phyloP scores from a whole-genome alignment of 2,329 filamentous ascomycete genomes.

The Ophioceras dolichostomum region DNA sequence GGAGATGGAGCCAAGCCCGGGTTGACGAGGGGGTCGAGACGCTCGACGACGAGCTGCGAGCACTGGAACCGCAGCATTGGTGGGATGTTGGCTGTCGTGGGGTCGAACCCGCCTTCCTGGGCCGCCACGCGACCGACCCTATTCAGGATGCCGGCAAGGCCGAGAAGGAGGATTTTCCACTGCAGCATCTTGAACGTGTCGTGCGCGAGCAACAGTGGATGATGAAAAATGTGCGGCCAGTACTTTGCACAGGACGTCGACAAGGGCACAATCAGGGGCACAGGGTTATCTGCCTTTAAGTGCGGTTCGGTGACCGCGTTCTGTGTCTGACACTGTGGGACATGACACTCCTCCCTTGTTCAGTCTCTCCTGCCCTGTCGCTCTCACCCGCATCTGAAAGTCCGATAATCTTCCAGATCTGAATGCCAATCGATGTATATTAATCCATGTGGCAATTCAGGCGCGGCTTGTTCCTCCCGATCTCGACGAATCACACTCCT shows the following conservation, averaged over 20 bases:
- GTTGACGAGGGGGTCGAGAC: slow-evolving; percentile 1
- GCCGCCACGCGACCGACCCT: slow-evolving; percentile 3
- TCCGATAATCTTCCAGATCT: slow-evolving; percentile 3
- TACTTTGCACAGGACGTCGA: too few relatives aligned
- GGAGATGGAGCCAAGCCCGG: neutral
- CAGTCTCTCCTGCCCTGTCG: neutral
- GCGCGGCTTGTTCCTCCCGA: slow-evolving; percentile 1
- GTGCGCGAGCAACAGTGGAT: too few relatives aligned
- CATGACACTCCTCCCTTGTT: neutral
- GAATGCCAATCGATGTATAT: slow-evolving; percentile 3
- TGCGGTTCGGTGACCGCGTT: neutral
- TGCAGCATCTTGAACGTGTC: slow-evolving; percentile 3
- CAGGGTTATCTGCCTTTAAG: too few relatives aligned
- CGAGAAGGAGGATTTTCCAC: slow-evolving; percentile 3
- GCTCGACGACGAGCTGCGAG: slow-evolving; percentile 2
- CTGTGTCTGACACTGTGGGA: neutral
- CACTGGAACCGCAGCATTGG: slow-evolving; percentile 4
- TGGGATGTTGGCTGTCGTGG: slow-evolving; percentile 7
- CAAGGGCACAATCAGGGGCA: too few relatives aligned
- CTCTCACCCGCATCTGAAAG: slow-evolving; percentile 3
- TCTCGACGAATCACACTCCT: slow-evolving; percentile 4
- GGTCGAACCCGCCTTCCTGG: slow-evolving; percentile 7
- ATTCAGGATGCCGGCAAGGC: slow-evolving; percentile 3
- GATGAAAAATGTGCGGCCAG: too few relatives aligned
- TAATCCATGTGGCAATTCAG: slow-evolving; percentile 5